Conservation (phyloP, 2,329 filamentous ascomycete species). For the Fusarium staphyleae region DNA sequence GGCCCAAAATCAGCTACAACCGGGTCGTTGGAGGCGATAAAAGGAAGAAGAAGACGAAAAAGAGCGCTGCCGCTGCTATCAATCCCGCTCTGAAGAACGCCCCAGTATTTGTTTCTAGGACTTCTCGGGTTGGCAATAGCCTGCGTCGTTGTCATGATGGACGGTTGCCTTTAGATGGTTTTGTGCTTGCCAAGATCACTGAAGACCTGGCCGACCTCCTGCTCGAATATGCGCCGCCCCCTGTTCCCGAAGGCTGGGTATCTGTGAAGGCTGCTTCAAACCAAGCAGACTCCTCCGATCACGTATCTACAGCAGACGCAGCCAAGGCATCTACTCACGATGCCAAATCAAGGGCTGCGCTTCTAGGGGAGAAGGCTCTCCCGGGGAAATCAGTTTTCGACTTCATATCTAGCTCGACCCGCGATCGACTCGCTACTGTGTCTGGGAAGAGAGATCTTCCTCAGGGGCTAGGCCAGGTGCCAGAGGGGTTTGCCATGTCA, state of each 20-base stretch:
- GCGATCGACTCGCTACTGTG: constrained; percentile 76
- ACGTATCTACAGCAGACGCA: constrained; percentile 75
- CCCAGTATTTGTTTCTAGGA: constrained; percentile 77
- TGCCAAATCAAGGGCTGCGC: constrained; percentile 75
- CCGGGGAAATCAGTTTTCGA: constrained; percentile 97
- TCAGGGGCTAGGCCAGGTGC: constrained; percentile 76
- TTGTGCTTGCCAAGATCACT: constrained; percentile 69
- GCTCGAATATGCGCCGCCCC: constrained; percentile 65
- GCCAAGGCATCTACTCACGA: constrained; percentile 80
- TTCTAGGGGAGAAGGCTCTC: constrained; percentile 78
- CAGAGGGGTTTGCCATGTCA: constrained; percentile 67
- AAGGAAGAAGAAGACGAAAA: constrained; percentile 74
- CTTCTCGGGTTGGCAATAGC: constrained; percentile 40
- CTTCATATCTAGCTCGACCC: constrained; percentile 79
- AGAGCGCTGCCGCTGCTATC: constrained; percentile 54
- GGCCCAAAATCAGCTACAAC: constrained; percentile 89
- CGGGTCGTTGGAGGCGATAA: constrained; percentile 81
- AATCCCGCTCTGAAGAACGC: constrained; percentile 72
- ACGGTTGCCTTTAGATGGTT: constrained; percentile 79
- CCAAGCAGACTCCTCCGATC: constrained; percentile 42
- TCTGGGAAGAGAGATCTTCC: constrained; percentile 82
- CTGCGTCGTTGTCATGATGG: constrained; percentile 80
- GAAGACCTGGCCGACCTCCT: constrained; percentile 45
- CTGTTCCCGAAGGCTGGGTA: constrained; percentile 77
- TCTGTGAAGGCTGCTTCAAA: constrained; percentile 57